Evolutionary conservation across 768 basidiomycete species (phyloP), one percentile per base, ranked within the genome.

Genomic region (Gelatoporia subvermispora): DNA sequence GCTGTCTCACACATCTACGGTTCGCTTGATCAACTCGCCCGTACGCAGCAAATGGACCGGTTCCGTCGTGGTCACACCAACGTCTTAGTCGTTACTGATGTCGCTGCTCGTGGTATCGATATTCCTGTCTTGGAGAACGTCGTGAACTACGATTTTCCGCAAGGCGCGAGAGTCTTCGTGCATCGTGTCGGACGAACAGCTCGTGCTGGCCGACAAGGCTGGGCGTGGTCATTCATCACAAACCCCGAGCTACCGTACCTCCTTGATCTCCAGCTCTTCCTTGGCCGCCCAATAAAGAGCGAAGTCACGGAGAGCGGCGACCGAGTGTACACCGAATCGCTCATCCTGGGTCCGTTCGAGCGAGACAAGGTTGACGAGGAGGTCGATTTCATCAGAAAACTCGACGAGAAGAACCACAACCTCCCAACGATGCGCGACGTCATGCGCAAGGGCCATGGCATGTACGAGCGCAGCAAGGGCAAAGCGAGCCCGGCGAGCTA

Each of bases 121-220:
- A 94, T 99, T 28, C 96, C 96, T 4, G 77, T 97, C 35, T 77
- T 99, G 52, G 92, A 94, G 63, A 90, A 98, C 61, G 96, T 99
- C 28, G 75, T 99, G 65, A 99, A 99, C 66, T 99, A 94, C 65
- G 96, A 99, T 59, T 97, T 99, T 57, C 96, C 96, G 1, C 87
- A 92, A 50, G 92, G 94, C 20, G 82, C 93, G 1, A 75, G 94
- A 48, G 84, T 96, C 10, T 99, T 97, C 56, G 84, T 99, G 0
- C 96, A 99, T 66, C 88, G 96, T 49, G 95, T 98, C 20, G 96
- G 96, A 40, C 82, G 96, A 50, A 97, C 96, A 4, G 96, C 96
- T 5, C 80, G 96, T 60, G 95, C 95, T 1, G 96, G 96, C 13
- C 76, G 93, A 47, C 85, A 84, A 61, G 96, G 96, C 25, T 93